These are phyloP conservation scores for Lotus japonicus DNA, from an alignment of 306 rosid species.

Conservation along the genomic window DNA sequence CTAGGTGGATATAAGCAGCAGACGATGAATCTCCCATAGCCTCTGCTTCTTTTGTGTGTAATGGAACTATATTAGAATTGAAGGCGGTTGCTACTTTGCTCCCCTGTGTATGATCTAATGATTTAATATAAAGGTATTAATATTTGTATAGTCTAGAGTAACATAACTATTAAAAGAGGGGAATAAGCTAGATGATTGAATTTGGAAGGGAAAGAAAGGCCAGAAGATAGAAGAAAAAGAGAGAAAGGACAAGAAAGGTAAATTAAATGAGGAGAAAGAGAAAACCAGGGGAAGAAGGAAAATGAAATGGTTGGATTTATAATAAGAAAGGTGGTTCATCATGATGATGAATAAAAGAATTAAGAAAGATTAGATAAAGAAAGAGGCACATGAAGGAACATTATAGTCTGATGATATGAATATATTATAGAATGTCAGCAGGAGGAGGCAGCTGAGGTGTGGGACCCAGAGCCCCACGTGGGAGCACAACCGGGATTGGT, in stretches of 20 bases:
- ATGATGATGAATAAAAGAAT: neutral
- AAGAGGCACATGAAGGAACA: no score
- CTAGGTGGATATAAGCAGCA: conserved; percentile 84
- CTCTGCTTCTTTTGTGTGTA: neutral
- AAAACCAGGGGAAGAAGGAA: conserved; percentile 7
- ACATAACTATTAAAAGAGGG: no score
- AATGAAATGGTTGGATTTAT: conserved; percentile 22
- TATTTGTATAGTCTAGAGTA: neutral
- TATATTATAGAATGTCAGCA: neutral
- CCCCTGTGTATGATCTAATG: conserved; percentile 8
- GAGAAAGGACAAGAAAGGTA: conserved; percentile 14
- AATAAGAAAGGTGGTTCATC: neutral
- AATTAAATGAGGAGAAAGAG: neutral
- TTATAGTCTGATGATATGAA: neutral
- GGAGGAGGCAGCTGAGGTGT: no score
- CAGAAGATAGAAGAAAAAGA: conserved; percentile 12
- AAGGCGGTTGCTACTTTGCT: neutral
- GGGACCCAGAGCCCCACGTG: conserved; percentile 78
- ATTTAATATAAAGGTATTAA: neutral
- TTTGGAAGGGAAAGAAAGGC: neutral
- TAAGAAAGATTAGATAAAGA: neutral
- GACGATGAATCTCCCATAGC: conserved; percentile 65
- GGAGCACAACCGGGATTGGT: conserved; percentile 64
- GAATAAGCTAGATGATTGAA: neutral
- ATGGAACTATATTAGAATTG: neutral